Evolutionary conservation across 306 rosid genomes (phyloP), one percentile per base, ranked within the genome.

Genomic region (Acacia confusa): DNA sequence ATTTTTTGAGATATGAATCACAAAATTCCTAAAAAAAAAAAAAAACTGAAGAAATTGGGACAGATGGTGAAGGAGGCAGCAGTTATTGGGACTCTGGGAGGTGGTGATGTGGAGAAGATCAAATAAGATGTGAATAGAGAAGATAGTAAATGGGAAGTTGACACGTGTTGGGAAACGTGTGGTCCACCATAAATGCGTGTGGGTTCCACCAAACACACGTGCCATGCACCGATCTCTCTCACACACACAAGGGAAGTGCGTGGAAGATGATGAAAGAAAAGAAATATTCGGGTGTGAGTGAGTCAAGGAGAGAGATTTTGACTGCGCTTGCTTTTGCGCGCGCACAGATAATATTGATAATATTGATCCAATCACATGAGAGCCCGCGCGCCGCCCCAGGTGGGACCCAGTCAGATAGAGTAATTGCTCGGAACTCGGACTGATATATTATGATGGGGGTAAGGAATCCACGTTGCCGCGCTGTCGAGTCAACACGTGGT

Each of bases 221-320:
- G 75, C 79, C 32, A 19, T 0, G 32, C 9, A 7, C 74, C 10
- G 2, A 15, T 10, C n/a, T 19, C 14, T 47, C 53, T 3, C 53
- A 0, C 53, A 22, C 50, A 15, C 20, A 3, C 24, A n/a, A 38
- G 22, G 16, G 12, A 48, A 10, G 50, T 12, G 50, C 7, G 5
- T 17, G 70, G 7, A 4, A 9, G 48, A 28, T 2, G 27, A 55
- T 55, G 61, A 48, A 15, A 55, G 65, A 64, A 48, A 15, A 55
- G 65, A 64, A 74, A 73, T 80, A 81, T 79, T 74, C 63, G 11
- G 10, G 10, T 1, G 10, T 8, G 86, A 77, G 76, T 48, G 84
- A 27, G 90, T 90, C 87, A 84, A 82, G 82, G 44, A 86, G 63
- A 86, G 63, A 75, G 20, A 25, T 5, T 72, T 81, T 90, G 94